Evolutionary conservation across 2,329 filamentous ascomycete genomes (phyloP), one percentile per base, ranked within the genome.

Genomic region (Knufia petricola): DNA sequence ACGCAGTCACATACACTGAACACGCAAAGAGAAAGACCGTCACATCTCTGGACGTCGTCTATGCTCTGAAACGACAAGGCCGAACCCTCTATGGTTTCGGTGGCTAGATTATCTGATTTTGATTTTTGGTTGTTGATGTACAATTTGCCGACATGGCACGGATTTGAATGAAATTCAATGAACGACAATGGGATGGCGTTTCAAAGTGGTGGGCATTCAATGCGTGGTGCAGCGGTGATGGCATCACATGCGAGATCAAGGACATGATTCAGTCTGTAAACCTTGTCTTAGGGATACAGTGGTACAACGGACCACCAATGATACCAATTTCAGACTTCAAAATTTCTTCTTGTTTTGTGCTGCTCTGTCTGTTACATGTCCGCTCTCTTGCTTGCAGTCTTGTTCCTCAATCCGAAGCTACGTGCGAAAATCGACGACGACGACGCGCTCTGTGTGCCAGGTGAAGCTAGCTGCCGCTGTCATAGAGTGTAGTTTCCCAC

Each of bases 11-110:
- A 65, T 85, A 85, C 75, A 85, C 82, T 49, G 82, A 85, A 73
- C 82, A 85, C 73, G 82, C 82, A 71, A 86, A 85, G 79, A 80
- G 82, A 70, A 85, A 85, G 81, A 85, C 82, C 12, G 82, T 86
- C 67, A 85, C 79, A 26, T 82, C 79, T 9, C 75, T 82, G 41
- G 79, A 82, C 59, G 79, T 82, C 20, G 79, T 82, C 67, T 82
- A 82, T 59, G 78, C 78, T 40, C 73, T 82, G 59, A 82, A 82
- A 75, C 73, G 79, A 68, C 79, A 82, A 71, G 79, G 79, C 66
- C 77, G 82, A 62, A 82, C 82, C 64, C 80, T 86, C 52, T 86
- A 86, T 74, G 82, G 82, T 70, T 86, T 85, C 75, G 82, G 82
- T 74, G 82, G 82, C 75, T 86, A 82, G 77, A 36, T n/a, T 20